Conservation (phyloP, 2,329 filamentous ascomycete genomes). For the Beauveria varroae region DNA sequence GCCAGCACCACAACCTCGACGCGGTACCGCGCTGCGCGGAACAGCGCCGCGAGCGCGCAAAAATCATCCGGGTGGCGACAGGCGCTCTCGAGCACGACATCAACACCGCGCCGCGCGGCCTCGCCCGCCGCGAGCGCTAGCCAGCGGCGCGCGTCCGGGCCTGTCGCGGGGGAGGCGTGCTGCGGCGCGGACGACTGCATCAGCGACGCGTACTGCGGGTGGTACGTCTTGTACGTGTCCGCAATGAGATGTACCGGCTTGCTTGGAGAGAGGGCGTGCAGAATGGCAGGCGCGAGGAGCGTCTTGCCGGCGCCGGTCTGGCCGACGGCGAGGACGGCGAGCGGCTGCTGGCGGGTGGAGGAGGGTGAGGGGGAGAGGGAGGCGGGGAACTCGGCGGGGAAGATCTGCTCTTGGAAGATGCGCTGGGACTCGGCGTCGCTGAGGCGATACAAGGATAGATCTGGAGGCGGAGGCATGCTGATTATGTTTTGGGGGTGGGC, state of each 20-base stretch:
- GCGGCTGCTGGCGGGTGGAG: slow-evolving; percentile 18
- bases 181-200: slow-evolving; percentile 21
- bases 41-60: slow-evolving; percentile 25
- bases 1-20: slow-evolving; percentile 35
- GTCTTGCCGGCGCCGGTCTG: slow-evolving; percentile 45
- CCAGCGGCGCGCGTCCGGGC: slow-evolving; percentile 36
- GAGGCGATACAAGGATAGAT: slow-evolving; percentile 26
- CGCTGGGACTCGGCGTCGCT: slow-evolving; percentile 20
- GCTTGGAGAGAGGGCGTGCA: slow-evolving; percentile 21
- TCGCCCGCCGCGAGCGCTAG: slow-evolving; percentile 31
- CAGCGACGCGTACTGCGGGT: slow-evolving; percentile 32
- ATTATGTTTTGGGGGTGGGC: background rate
- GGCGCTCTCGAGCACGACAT: slow-evolving; percentile 38
- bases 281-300: slow-evolving; percentile 32
- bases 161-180: slow-evolving; percentile 31
- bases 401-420: slow-evolving; percentile 25
- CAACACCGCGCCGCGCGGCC: slow-evolving; percentile 23
- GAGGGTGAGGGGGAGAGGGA: slow-evolving; percentile 1
- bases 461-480: slow-evolving; percentile 17
- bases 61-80: slow-evolving; percentile 38
- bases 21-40: slow-evolving; percentile 27
- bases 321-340: slow-evolving; percentile 37
- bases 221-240: slow-evolving; percentile 42
- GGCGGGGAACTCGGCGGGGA: slow-evolving; percentile 27
- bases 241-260: slow-evolving; percentile 35